Evolutionary conservation across 2,329 filamentous ascomycete genomes (phyloP), one percentile per base, ranked within the genome.

Genomic region (Rhynchosporium secalis): DNA sequence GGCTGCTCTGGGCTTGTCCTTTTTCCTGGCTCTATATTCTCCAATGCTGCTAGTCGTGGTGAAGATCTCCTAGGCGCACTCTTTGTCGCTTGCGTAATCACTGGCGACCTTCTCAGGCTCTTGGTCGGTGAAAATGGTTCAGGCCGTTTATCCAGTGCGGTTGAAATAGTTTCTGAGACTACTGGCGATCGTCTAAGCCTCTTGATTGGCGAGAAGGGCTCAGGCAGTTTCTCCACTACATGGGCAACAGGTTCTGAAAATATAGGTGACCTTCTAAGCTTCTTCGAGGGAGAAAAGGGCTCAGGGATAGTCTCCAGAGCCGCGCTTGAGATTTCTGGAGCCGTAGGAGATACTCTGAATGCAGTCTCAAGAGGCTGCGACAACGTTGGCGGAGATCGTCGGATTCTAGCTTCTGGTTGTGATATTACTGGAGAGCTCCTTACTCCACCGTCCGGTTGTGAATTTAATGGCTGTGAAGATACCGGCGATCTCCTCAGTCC

Each of bases 401-500:
- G 12, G 5, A 48, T 13, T 29, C 26, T 26, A 29, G 20, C 7
- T 20, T 56, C 40, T 6, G 54, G 36, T 20, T 45, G 54, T 33
- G 48, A 46, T 3, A 45, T 28, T 26, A 61, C 46, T 29, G 60
- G 61, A 20, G 66, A 66, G 46, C 65, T 62, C 29, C 61, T 63
- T 26, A 68, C 10, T 31, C 65, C 66, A 43, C 49, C 61, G 36
- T 66, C 67, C 20, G 49, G 49, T 40, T 68, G 68, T 10, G 67
- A 66, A 47, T 67, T 59, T 36, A 57, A 36, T 36, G 33, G 36
- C 29, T 45, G 54, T n/a, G 48, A 54, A 3, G 52, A 43, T 33
- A 61, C 46, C n/a, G 60, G 63, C 15, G 66, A 66, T 46, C 66
- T 62, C 29, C 62, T 65, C 29, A 68, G n/a, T 28, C 65, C 66